Evolutionary conservation across 352 stramenopile genomes (phyloP).

Genomic region (Phytopythium helicoides): DNA sequence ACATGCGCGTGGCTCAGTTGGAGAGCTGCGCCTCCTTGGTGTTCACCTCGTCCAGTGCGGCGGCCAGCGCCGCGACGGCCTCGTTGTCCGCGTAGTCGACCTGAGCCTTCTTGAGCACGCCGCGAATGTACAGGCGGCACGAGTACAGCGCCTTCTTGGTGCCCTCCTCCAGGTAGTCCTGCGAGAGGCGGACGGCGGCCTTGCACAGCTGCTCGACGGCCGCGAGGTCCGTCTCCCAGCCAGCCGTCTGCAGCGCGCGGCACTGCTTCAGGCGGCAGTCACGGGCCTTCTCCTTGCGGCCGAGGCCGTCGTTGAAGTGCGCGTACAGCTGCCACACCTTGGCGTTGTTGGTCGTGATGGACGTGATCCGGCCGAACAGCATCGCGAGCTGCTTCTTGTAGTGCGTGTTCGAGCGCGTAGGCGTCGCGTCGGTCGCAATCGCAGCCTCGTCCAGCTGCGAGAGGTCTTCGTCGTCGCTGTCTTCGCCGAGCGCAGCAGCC

Average conservation of each 20-base stretch:
- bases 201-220: conserved; percentile 59
- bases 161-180: conserved; percentile 66
- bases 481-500: conserved; percentile 8
- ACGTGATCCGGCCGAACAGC: conserved; percentile 76
- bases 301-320: conserved; percentile 70
- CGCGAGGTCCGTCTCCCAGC: conserved; percentile 64
- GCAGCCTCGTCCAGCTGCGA: conserved; percentile 46
- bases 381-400: conserved; percentile 76
- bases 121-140: conserved; percentile 71
- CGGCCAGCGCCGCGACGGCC: conserved; percentile 39
- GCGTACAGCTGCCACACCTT: conserved; percentile 85
- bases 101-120: conserved; percentile 76
- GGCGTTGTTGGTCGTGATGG: conserved; percentile 71
- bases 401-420: conserved; percentile 50
- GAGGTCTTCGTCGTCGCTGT: conserved; percentile 35
- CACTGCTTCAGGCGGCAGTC: conserved; percentile 81
- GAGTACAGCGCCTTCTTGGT: conserved; percentile 81
- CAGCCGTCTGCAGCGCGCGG: conserved; percentile 60
- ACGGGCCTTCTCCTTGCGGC: conserved; percentile 61
- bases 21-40: conserved; percentile 45
- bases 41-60: conserved; percentile 54
- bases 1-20: no score
- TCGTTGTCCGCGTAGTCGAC: conserved; percentile 59
- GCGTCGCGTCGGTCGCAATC: conserved; percentile 40
- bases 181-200: conserved; percentile 46